A percentile compares a stretch with the other conserved stretches of the same genome.
phyloP scores from a whole-genome alignment of 257 asterid species.

The Primulina huaijiensis region DNA sequence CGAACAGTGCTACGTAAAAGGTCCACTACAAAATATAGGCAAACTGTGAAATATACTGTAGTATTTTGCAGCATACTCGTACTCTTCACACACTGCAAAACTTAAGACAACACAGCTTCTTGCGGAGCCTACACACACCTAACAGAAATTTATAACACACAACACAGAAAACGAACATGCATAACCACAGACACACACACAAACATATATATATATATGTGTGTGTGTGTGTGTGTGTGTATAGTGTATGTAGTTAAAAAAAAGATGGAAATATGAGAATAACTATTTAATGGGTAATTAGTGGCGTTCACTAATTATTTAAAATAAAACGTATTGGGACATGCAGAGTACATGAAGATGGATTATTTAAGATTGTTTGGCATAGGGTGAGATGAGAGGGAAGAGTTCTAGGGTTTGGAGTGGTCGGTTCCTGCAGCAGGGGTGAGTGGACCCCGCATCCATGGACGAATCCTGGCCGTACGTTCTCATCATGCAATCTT shows the following conservation, averaged over 20 bases:
- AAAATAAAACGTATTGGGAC: no score
- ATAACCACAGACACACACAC: neutral
- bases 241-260: no score
- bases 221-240: no score
- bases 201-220: no score
- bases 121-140: slow-evolving; percentile 34
- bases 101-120: slow-evolving; percentile 41
- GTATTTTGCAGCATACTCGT: slow-evolving; percentile 12
- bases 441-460: slow-evolving; percentile 36
- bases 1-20: slow-evolving; percentile 14
- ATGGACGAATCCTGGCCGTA: slow-evolving; percentile 42
- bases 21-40: neutral
- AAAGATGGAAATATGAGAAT: no score
- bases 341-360: neutral
- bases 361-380: slow-evolving; percentile 1
- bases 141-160: slow-evolving; percentile 26
- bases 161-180: slow-evolving; percentile 23
- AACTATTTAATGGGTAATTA: neutral
- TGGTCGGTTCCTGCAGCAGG: slow-evolving; percentile 45
- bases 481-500: slow-evolving; percentile 30
- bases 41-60: slow-evolving; percentile 24
- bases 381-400: slow-evolving; percentile 44
- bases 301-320: neutral
- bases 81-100: slow-evolving; percentile 25
- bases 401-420: slow-evolving; percentile 76